Conservation (phyloP, 2,329 filamentous ascomycete genomes). For the Stylonectria norvegica region DNA sequence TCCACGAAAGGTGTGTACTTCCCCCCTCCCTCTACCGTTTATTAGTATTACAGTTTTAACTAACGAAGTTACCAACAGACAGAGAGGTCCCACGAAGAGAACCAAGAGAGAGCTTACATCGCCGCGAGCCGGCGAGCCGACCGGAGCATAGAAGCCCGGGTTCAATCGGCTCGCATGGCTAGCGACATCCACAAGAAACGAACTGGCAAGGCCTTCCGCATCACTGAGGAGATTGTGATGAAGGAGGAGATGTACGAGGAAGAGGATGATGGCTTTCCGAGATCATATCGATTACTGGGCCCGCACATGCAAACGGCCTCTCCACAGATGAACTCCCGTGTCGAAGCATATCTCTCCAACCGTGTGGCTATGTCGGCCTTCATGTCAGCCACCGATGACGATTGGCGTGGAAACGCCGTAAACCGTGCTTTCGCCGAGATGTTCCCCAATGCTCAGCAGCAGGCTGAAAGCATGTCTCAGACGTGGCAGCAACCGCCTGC, state of each 20-base stretch:
- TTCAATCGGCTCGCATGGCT: slow-evolving; percentile 82
- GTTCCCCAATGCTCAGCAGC: slow-evolving; percentile 39
- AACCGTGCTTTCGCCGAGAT: slow-evolving; percentile 45
- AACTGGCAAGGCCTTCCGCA: slow-evolving; percentile 76
- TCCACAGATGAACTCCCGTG: slow-evolving; percentile 60
- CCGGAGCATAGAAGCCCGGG: slow-evolving; percentile 78
- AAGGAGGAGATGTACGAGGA: slow-evolving; percentile 97
- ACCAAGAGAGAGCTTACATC: slow-evolving; percentile 86
- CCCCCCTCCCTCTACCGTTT: not conserved
- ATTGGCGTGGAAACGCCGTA: slow-evolving; percentile 44
- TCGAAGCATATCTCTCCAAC: slow-evolving; percentile 48
- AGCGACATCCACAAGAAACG: slow-evolving; percentile 89
- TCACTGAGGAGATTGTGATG: slow-evolving; percentile 80
- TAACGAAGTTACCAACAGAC: slow-evolving; percentile 44
- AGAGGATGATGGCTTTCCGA: slow-evolving; percentile 76
- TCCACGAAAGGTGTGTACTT: slow-evolving; percentile 27
- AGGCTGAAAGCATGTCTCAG: slow-evolving; percentile 24
- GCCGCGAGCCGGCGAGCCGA: slow-evolving; percentile 85
- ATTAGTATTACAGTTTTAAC: not conserved
- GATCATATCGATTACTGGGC: slow-evolving; percentile 61
- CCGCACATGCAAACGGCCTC: slow-evolving; percentile 59
- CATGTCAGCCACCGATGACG: slow-evolving; percentile 34
- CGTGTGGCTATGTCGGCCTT: too few relatives aligned
- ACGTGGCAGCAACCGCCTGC: slow-evolving; percentile 18
- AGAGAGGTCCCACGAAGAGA: slow-evolving; percentile 74